Base-by-base conservation (phyloP, 2,329 filamentous ascomycete species). In the Thelonectria discophora region DNA sequence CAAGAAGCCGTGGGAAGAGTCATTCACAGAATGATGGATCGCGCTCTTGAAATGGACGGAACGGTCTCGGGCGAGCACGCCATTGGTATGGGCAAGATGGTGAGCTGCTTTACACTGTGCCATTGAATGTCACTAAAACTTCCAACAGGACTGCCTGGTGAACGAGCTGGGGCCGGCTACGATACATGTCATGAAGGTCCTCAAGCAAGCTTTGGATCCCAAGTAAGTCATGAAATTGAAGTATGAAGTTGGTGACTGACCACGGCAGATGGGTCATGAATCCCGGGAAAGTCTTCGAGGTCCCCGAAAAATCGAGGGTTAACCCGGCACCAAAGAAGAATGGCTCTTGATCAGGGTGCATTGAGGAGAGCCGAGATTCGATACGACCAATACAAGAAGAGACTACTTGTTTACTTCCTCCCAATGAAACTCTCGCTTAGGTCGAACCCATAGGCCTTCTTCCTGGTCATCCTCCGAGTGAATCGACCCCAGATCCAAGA, bases 51-150 rank as follows among this genome's bases (percentile, higher is more conserved):
- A 68, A 84, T 88, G 80, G 86, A 90, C 65, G 88, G 88, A 7
- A 91, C 88, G 0, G 86, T 88, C 0, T 90, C 88, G 0, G 87
- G 88, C 9, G 88, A 90, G 71, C 87, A 90, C 73, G 87, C 87
- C 12, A 83, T 90, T 9, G 87, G 58, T 5, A 56, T 61, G 15
- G 58, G 58, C 3, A 61, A 61, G 45, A 57, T 57, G 58, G 58
- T 53, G 43, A 45, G 43, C 6, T 30, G 8, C 1, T 3, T 17
- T 17, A 8, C 1, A 9, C 1, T 2, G 6, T 11, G 20, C 10
- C 6, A 6, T 18, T 30, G 11, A 15, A 18, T 32, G 4, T 37
- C 12, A 34, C 42, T 43, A 30, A 53, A 5, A 30, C 3, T 15
- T 7, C 9, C 5, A 9, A 7, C 12, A 61, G 58, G 47, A 57